A percentile compares a stretch with the other conserved stretches of the same genome.
Evolutionary conservation across 768 basidiomycete genomes (phyloP).

Genomic region (Russula olivacea): DNA sequence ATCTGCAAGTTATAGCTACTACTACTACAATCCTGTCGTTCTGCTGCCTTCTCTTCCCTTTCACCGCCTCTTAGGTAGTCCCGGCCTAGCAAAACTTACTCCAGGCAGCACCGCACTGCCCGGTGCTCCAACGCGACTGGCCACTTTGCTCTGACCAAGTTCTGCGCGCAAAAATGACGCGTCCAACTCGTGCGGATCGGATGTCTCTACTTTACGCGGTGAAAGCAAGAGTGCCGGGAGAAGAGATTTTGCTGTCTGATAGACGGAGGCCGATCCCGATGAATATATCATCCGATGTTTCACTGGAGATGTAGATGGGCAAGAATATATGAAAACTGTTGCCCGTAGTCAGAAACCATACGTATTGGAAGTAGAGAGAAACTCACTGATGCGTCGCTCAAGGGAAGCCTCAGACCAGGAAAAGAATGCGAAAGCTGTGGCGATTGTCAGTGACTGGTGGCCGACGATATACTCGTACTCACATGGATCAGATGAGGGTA

Average conservation of each 20-base stretch:
- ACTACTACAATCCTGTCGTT: background rate
- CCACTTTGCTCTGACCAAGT: conserved; percentile 37
- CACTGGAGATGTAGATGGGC: conserved; percentile 74
- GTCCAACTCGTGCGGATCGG: conserved; percentile 67
- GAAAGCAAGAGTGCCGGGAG: conserved; percentile 41
- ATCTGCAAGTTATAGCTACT: background rate
- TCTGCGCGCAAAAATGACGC: conserved; percentile 56
- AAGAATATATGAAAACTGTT: conserved; percentile 86
- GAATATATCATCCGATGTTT: conserved; percentile 90
- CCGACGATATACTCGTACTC: conserved; percentile 19
- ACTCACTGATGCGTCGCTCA: conserved; percentile 56
- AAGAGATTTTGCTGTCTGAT: conserved; percentile 49
- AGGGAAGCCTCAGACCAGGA: conserved; percentile 52
- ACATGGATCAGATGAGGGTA: conserved; percentile 60
- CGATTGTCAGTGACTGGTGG: conserved; percentile 14
- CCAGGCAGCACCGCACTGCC: conserved; percentile 31
- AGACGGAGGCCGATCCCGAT: conserved; percentile 54
- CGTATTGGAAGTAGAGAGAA: background rate
- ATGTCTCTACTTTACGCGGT: conserved; percentile 73
- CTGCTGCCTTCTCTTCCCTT: background rate
- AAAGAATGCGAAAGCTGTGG: conserved; percentile 54
- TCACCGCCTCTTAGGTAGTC: conserved; percentile 51
- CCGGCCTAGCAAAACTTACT: conserved; percentile 63
- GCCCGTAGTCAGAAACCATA: conserved; percentile 4
- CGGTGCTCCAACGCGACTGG: conserved; percentile 25